These are phyloP conservation scores for Lasiosphaeria miniovina DNA, from an alignment of 495 filamentous ascomycete species.

Conservation along the genomic window DNA sequence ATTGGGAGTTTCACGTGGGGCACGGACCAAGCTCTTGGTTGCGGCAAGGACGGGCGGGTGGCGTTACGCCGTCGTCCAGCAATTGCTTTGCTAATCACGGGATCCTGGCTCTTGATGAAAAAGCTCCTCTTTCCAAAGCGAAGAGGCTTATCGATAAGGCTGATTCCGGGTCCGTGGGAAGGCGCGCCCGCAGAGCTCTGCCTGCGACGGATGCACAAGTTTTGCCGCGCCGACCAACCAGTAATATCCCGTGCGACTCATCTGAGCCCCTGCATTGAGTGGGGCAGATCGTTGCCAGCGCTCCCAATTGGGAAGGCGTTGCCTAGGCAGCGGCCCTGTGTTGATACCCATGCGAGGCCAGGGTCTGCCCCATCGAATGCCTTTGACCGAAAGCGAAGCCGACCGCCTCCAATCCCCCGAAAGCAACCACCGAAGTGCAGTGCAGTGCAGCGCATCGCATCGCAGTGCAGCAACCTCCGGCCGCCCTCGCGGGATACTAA, in stretches of 20 bases:
- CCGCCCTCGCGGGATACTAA: not conserved
- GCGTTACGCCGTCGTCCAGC: no score
- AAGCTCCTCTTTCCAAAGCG: not conserved
- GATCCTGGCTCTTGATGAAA: not conserved
- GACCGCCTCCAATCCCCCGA: not conserved
- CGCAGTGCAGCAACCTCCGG: not conserved
- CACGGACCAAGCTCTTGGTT: no score
- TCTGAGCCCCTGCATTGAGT: conserved; percentile 15
- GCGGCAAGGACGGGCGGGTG: no score
- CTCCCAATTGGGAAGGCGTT: conserved; percentile 18
- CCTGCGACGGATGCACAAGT: not conserved
- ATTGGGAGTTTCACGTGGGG: no score
- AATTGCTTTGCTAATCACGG: no score
- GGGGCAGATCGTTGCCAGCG: not conserved
- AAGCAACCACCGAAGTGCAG: not conserved
- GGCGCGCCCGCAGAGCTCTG: not conserved
- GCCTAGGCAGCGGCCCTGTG: conserved; percentile 26
- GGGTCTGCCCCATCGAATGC: no score
- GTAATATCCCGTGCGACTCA: not conserved
- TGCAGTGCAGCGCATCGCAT: not conserved
- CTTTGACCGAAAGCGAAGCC: no score
- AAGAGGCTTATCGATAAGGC: not conserved
- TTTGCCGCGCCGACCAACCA: not conserved
- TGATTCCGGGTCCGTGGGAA: not conserved
- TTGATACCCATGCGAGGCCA: conserved; percentile 14